Evolutionary conservation across 306 rosid genomes (phyloP).

Genomic region (Parietaria judaica): DNA sequence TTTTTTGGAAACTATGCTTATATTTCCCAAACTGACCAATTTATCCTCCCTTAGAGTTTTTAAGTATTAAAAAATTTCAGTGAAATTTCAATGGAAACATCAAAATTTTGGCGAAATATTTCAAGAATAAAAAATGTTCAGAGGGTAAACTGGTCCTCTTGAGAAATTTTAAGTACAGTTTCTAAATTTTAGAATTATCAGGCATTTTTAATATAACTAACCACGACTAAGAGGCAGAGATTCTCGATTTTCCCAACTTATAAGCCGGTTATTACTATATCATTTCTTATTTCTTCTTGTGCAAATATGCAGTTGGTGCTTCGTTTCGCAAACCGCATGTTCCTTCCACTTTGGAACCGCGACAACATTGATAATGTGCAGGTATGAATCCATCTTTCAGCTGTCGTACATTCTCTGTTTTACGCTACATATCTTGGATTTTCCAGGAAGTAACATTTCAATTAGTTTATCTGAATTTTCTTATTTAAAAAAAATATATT

Average conservation of each 20-base stretch:
- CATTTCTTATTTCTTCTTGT: conserved; percentile 23
- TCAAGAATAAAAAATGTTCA: too few relatives aligned
- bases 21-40: too few relatives aligned
- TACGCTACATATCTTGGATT: conserved; percentile 9
- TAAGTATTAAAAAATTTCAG: too few relatives aligned
- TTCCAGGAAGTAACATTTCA: conserved; percentile 1
- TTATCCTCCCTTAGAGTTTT: too few relatives aligned
- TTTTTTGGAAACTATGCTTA: too few relatives aligned
- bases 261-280: background rate
- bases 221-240: too few relatives aligned
- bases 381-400: conserved; percentile 41
- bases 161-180: too few relatives aligned
- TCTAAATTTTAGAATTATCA: too few relatives aligned
- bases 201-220: too few relatives aligned
- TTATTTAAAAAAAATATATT: conserved; percentile 7
- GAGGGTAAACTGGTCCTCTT: too few relatives aligned
- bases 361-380: conserved; percentile 91
- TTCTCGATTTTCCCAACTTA: background rate
- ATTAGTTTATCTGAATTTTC: conserved; percentile 2
- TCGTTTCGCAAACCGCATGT: conserved; percentile 91
- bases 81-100: background rate
- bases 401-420: background rate
- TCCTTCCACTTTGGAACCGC: conserved; percentile 94
- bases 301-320: conserved; percentile 75
- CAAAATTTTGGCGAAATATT: background rate